A percentile compares a stretch with the other conserved stretches of the same genome.
These are phyloP conservation scores for Aspergillus sp. DNA, from an alignment of 2,329 filamentous ascomycete genomes.

Conservation along the genomic window DNA sequence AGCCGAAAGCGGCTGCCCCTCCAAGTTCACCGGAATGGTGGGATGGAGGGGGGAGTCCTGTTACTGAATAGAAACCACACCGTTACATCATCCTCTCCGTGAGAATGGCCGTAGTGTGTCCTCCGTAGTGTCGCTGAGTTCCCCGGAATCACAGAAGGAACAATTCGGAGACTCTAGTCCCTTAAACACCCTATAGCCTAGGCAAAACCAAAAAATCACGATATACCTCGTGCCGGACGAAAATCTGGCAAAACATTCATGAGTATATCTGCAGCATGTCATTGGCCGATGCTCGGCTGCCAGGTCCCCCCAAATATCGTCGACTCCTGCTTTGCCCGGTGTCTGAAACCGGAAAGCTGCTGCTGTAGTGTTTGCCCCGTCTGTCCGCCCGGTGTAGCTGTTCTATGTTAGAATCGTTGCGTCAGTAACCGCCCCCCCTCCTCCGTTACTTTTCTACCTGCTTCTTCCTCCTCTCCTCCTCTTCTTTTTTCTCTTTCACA, in stretches of 20 bases:
- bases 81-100: too few species aligned
- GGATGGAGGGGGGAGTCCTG: too few species aligned
- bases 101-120: too few species aligned
- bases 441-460: slow-evolving; percentile 9
- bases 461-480: slow-evolving; percentile 11
- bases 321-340: slow-evolving; percentile 38
- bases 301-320: slow-evolving; percentile 28
- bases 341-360: slow-evolving; percentile 35
- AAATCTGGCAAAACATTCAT: slow-evolving; percentile 23
- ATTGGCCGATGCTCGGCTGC: slow-evolving; percentile 22
- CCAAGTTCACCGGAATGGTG: too few species aligned
- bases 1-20: too few species aligned
- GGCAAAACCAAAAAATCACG: neutral
- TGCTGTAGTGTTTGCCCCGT: slow-evolving; percentile 21
- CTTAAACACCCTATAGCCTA: neutral
- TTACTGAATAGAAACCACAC: too few species aligned
- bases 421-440: neutral
- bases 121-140: too few species aligned
- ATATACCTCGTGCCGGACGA: slow-evolving; percentile 5
- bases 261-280: slow-evolving; percentile 16
- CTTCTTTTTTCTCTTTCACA: slow-evolving; percentile 3
- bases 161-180: too few species aligned
- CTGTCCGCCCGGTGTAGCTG: slow-evolving; percentile 22
- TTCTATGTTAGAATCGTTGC: neutral
- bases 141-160: too few species aligned